Evolutionary conservation across 192 early-diverging fungal genomes (phyloP), one percentile per base, ranked within the genome.

Genomic region (Coemansia javaensis): DNA sequence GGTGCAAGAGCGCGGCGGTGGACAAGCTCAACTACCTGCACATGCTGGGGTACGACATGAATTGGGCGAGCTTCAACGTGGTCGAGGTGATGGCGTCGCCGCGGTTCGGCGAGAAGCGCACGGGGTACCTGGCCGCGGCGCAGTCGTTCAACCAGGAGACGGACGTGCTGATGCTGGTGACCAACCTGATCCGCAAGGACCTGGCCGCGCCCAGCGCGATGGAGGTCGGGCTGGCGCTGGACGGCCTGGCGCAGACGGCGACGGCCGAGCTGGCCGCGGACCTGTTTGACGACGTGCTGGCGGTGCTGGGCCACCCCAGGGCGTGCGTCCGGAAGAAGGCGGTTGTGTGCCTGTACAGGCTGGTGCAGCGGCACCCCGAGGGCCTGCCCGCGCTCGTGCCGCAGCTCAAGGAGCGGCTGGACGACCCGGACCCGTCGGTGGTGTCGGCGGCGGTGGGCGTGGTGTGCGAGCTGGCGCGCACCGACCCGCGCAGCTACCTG

Each of bases 151-250:
- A 83, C 43, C 88, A 90, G 33, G 91, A 93, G 35, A 97, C 91
- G 11, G 90, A 94, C 73, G 91, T 99, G 8, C 72, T 97, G 25
- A 96, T 99, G 93, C 78, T 99, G 32, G 85, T 86, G 11, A 96
- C 93, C 9, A 99, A 99, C 66, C 74, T 95, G 53, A 90, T 97
- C 41, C 93, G 92, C 64, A 99, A 99, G 85, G 95, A 98, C 64
- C 66, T 98, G 36, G 81, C 89, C 4, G 91, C 92, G 13, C 78
- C 88, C 15, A 87, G 85, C 39, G 69, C 79, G 12, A 65, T 86
- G 53, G 96, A 99, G 49, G 82, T 91, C 18, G 83, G 86, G 20
- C 69, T 94, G n/a, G 93, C 94, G 11, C 64, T 99, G 44, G 90
- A 94, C 54, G 90, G 89, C 11, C 74, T 99, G 31, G 88, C 93